Percentiles rank a stretch among this genome's conserved stretches.
phyloP scores from a whole-genome alignment of 108 stramenopile genomes.

The Cylindrotheca fusiformis region DNA sequence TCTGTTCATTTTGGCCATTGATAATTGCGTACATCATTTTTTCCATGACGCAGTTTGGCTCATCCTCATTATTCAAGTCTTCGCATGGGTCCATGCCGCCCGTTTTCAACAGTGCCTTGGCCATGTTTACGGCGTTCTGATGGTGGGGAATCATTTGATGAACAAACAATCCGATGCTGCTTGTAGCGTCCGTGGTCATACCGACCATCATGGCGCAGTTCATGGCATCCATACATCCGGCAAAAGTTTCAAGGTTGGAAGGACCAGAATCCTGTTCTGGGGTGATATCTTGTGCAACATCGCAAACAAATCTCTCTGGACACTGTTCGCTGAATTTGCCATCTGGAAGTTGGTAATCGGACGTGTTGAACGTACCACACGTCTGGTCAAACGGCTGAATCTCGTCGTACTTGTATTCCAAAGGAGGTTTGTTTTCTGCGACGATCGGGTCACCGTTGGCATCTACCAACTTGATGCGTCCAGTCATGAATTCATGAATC shows the following conservation, averaged over 20 bases:
- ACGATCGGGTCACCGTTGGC: conserved; percentile 10
- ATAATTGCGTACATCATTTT: conserved; percentile 59
- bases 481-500: conserved; percentile 34
- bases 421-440: conserved; percentile 2
- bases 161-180: conserved; percentile 45
- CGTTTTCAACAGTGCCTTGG: conserved; percentile 65
- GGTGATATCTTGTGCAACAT: neutral
- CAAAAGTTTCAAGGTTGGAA: conserved; percentile 19
- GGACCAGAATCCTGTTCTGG: conserved; percentile 4
- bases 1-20: conserved; percentile 77
- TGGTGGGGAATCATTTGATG: conserved; percentile 95
- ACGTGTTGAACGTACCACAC: conserved; percentile 24
- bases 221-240: conserved; percentile 61
- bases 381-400: conserved; percentile 2
- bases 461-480: conserved; percentile 61
- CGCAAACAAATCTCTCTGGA: conserved; percentile 54
- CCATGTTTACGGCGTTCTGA: conserved; percentile 93
- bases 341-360: conserved; percentile 41
- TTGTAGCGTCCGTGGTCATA: conserved; percentile 48
- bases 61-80: conserved; percentile 35
- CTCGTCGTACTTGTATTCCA: conserved; percentile 9
- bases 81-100: conserved; percentile 44
- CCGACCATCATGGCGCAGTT: conserved; percentile 71
- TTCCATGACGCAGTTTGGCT: conserved; percentile 47
- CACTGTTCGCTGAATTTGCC: conserved; percentile 47